Percentiles rank a stretch among this genome's conserved stretches.
Conservation (phyloP, 106 monocot species). For the Posidonia australis region DNA sequence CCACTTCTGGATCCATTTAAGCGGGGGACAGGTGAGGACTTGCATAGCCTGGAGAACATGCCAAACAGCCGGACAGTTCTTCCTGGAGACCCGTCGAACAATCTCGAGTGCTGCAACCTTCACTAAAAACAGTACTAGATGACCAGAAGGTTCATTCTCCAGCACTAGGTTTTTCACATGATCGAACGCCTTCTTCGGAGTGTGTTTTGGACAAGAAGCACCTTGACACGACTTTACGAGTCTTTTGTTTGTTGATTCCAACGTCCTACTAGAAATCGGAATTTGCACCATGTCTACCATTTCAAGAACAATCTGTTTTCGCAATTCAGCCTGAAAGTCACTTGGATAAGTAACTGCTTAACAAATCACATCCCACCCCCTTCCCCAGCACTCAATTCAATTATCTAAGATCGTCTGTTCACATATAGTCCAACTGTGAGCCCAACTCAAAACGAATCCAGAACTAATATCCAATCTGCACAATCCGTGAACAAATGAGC, state of each 20-base stretch:
- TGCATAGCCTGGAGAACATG: conserved; percentile 38
- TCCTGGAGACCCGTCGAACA: conserved; percentile 35
- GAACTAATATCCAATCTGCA: too few relatives aligned
- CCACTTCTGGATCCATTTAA: conserved; percentile 53
- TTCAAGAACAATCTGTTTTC: too few relatives aligned
- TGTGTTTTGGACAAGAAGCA: conserved; percentile 12
- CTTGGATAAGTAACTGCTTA: too few relatives aligned
- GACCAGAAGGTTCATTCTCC: conserved; percentile 9
- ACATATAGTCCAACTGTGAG: too few relatives aligned
- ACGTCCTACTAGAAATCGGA: conserved; percentile 15
- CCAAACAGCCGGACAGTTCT: conserved; percentile 49
- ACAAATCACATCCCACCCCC: too few relatives aligned
- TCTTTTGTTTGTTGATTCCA: conserved; percentile 3
- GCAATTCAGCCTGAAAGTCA: too few relatives aligned
- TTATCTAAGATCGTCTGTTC: too few relatives aligned
- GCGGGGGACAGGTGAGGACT: conserved; percentile 45
- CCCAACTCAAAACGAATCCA: too few relatives aligned
- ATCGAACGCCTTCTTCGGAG: conserved; percentile 12
- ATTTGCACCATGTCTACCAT: conserved; percentile 8
- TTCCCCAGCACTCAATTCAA: too few relatives aligned
- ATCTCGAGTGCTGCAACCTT: conserved; percentile 43
- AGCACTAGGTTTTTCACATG: conserved; percentile 17
- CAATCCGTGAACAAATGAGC: too few relatives aligned
- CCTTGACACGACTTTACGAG: conserved; percentile 5
- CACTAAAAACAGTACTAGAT: conserved; percentile 30